Conservation (phyloP, 1,284 basidiomycete species). For the Wolfiporia cocos region DNA sequence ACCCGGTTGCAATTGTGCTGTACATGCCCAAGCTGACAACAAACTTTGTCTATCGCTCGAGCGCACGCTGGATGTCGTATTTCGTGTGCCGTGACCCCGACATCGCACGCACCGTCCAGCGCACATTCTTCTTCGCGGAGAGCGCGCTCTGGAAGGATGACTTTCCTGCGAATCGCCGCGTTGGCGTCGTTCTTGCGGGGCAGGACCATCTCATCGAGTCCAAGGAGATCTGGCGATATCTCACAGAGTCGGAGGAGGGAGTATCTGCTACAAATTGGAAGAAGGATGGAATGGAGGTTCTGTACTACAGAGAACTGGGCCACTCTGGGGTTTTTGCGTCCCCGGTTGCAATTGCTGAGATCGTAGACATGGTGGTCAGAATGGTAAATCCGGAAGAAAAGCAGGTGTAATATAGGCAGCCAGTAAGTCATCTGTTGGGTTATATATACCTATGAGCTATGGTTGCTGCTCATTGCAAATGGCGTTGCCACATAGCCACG, state of each 20-base stretch:
- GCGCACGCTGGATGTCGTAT: constrained; percentile 55
- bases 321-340: too few relatives aligned
- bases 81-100: constrained; percentile 51
- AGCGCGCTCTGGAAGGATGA: constrained; percentile 49
- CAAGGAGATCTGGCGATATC: constrained; percentile 37
- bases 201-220: constrained; percentile 47
- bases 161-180: constrained; percentile 20
- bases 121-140: constrained; percentile 54
- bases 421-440: too few relatives aligned
- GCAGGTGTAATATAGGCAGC: too few relatives aligned
- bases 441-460: too few relatives aligned
- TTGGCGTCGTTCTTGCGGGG: constrained; percentile 38
- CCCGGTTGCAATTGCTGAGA: too few relatives aligned
- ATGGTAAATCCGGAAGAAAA: too few relatives aligned
- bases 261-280: not conserved
- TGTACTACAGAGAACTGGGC: not conserved
- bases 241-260: constrained; percentile 28
- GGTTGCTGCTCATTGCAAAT: too few relatives aligned
- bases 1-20: constrained; percentile 51
- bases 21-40: constrained; percentile 47
- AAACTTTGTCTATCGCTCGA: constrained; percentile 53
- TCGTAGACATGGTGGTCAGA: too few relatives aligned
- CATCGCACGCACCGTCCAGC: constrained; percentile 40
- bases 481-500: too few relatives aligned
- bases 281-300: not conserved